Conservation (phyloP, 2,329 filamentous ascomycete genomes). For the Alternaria postmessia region DNA sequence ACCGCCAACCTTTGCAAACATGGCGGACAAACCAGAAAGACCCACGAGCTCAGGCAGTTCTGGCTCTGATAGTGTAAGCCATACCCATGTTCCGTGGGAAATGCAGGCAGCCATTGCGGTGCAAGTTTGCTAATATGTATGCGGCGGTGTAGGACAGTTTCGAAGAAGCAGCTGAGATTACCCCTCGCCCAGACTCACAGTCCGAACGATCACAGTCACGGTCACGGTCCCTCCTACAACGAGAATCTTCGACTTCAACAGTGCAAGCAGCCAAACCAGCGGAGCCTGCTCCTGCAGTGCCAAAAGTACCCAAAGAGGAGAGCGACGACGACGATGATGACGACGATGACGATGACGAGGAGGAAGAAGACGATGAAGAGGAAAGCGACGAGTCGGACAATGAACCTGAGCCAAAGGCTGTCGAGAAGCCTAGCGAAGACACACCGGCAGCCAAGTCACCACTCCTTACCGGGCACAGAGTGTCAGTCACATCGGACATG, state of each 20-base stretch:
- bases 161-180: conserved; percentile 78
- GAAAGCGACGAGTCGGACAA: conserved; percentile 19
- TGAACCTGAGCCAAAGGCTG: conserved; percentile 14
- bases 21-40: conserved; percentile 34
- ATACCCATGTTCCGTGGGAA: neutral
- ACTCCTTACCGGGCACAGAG: conserved; percentile 60
- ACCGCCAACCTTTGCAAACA: conserved; percentile 23
- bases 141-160: conserved; percentile 70
- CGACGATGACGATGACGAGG: conserved; percentile 21
- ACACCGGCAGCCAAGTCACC: conserved; percentile 58
- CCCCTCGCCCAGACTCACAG: conserved; percentile 50
- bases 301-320: conserved; percentile 21
- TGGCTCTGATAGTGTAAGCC: conserved; percentile 40
- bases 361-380: conserved; percentile 18
- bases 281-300: conserved; percentile 32
- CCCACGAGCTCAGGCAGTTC: conserved; percentile 47
- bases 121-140: conserved; percentile 19
- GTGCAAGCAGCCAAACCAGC: conserved; percentile 36
- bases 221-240: conserved; percentile 64
- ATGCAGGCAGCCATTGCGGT: neutral
- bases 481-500: conserved; percentile 64
- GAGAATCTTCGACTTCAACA: conserved; percentile 43
- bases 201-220: conserved; percentile 47
- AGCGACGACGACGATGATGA: conserved; percentile 22
- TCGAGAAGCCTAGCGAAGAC: conserved; percentile 22